Conservation (phyloP, 2,329 filamentous ascomycete genomes). For the Fonsecaea pugnacius region DNA sequence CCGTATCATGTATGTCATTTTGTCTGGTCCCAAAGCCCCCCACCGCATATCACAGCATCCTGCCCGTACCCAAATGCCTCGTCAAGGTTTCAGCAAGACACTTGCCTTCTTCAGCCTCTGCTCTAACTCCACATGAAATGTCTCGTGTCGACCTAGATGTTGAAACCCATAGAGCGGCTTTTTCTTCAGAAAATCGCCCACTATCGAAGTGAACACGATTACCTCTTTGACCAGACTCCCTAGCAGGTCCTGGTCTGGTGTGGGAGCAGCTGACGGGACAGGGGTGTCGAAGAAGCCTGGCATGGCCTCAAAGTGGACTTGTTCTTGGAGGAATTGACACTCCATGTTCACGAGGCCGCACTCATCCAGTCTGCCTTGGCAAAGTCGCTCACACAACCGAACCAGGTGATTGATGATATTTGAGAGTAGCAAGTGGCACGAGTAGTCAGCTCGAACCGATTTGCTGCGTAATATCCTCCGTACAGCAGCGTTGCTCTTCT, state of each 20-base stretch:
- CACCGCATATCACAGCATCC: background rate
- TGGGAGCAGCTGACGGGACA: slow-evolving; percentile 1
- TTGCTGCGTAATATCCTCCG: slow-evolving; percentile 31
- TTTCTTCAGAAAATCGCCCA: slow-evolving; percentile 35
- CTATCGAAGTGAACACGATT: slow-evolving; percentile 21
- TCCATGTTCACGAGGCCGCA: slow-evolving; percentile 9
- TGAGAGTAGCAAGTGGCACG: slow-evolving; percentile 36
- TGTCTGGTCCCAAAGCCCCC: background rate
- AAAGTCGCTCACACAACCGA: slow-evolving; percentile 32
- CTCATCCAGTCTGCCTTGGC: slow-evolving; percentile 17
- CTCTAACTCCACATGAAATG: slow-evolving; percentile 34
- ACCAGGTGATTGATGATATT: slow-evolving; percentile 35
- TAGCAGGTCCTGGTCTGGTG: slow-evolving; percentile 17
- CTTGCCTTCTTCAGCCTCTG: slow-evolving; percentile 30
- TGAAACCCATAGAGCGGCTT: slow-evolving; percentile 36
- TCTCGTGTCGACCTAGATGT: slow-evolving; percentile 34
- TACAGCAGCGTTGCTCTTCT: slow-evolving; percentile 34
- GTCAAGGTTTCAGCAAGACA: slow-evolving; percentile 18
- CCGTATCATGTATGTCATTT: background rate
- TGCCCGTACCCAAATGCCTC: background rate
- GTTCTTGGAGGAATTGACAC: slow-evolving; percentile 31
- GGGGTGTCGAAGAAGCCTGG: slow-evolving; percentile 25
- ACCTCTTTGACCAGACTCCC: slow-evolving; percentile 27
- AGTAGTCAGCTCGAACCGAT: slow-evolving; percentile 34
- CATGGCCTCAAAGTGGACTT: slow-evolving; percentile 27